Percentiles rank a stretch among this genome's conserved stretches.
Conservation (phyloP, 495 filamentous ascomycete genomes). For the Talaromyces liani region DNA sequence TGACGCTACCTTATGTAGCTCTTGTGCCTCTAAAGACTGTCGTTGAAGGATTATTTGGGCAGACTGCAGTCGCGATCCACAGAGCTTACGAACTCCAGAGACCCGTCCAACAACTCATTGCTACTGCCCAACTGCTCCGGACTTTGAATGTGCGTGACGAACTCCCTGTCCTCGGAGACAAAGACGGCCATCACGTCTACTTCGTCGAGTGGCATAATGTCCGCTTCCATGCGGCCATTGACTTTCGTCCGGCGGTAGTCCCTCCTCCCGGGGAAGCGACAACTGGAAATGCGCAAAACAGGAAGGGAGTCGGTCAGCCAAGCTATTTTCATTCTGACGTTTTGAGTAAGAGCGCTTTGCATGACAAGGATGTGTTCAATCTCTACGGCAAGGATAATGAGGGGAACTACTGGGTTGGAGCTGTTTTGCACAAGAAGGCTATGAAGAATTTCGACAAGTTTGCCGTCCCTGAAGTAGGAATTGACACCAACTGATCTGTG, state of each 20-base stretch:
- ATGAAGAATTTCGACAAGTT: not conserved
- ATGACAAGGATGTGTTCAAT: not conserved
- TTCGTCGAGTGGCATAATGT: not conserved
- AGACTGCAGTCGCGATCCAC: not conserved
- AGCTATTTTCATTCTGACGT: not conserved
- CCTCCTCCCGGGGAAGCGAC: not conserved
- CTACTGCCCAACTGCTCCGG: not conserved
- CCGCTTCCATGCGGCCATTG: not conserved
- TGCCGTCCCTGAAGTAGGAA: not conserved
- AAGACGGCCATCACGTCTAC: not conserved
- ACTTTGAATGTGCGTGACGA: too few species aligned
- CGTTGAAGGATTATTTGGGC: not conserved
- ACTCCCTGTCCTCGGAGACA: not conserved
- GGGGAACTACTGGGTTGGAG: not conserved
- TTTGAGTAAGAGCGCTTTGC: not conserved
- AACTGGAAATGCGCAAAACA: not conserved
- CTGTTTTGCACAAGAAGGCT: not conserved
- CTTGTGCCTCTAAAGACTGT: not conserved
- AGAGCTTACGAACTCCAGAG: not conserved
- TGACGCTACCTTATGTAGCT: not conserved
- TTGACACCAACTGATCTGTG: not conserved
- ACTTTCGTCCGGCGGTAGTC: not conserved
- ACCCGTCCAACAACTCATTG: not conserved
- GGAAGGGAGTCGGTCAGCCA: not conserved
- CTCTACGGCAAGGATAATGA: not conserved